Conservation (phyloP, 352 stramenopile genomes). For the Globisporangium carolinianum region DNA sequence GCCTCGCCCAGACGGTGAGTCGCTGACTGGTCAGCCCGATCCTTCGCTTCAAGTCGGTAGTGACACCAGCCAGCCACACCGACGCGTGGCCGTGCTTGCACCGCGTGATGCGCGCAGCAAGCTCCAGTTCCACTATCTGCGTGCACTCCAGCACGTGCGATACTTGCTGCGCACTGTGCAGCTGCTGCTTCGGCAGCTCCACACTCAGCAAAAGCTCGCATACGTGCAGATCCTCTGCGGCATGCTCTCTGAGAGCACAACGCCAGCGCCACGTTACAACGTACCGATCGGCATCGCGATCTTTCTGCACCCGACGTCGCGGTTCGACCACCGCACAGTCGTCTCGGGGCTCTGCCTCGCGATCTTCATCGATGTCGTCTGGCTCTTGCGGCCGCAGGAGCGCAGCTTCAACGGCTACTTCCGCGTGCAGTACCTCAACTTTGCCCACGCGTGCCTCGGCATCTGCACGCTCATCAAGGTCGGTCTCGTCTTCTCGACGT, state of each 20-base stretch:
- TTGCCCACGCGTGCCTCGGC: conserved; percentile 38
- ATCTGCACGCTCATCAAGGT: conserved; percentile 54
- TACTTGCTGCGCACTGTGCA: neutral
- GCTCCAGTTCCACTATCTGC: conserved; percentile 16
- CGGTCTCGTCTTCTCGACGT: conserved; percentile 61
- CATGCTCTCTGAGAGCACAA: conserved; percentile 55
- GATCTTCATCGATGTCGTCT: conserved; percentile 46
- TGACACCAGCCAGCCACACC: neutral
- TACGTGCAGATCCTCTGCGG: conserved; percentile 49
- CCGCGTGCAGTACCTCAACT: conserved; percentile 27
- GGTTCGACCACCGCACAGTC: conserved; percentile 44
- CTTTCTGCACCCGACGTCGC: conserved; percentile 25
- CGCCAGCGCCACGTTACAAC: conserved; percentile 65
- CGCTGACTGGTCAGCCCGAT: neutral
- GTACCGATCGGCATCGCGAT: conserved; percentile 49
- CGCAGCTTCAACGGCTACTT: conserved; percentile 61
- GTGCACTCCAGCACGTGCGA: neutral
- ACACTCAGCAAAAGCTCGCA: conserved; percentile 45
- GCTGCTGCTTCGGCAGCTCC: conserved; percentile 30
- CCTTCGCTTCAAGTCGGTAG: neutral
- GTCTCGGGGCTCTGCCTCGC: conserved; percentile 43
- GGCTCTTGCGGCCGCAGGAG: conserved; percentile 63
- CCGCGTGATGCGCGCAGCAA: conserved; percentile 21
- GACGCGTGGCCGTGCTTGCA: neutral
- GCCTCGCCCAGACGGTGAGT: neutral